Evolutionary conservation across 176 grass and related monocot genomes (phyloP).

Genomic region (Aegilops tauschii): DNA sequence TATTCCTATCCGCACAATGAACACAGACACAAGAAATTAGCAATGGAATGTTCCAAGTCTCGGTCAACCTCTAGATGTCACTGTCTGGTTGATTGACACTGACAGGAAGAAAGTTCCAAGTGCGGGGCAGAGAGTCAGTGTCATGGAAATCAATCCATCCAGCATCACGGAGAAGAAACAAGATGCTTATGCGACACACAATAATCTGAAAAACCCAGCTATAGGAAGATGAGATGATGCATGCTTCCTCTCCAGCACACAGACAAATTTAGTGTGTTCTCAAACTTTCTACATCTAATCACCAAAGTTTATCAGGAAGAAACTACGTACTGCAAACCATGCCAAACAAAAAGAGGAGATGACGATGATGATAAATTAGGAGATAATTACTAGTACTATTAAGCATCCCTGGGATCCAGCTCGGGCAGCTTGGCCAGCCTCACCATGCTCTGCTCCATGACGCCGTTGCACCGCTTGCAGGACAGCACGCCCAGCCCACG

Average conservation of each 20-base stretch:
- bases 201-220: background rate
- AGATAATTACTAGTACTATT: background rate
- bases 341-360: background rate
- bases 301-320: background rate
- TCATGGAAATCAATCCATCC: background rate
- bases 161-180: background rate
- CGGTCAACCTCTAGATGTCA: background rate
- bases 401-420: constrained; percentile 26
- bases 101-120: background rate
- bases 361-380: background rate
- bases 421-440: constrained; percentile 37
- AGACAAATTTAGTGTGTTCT: background rate
- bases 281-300: background rate
- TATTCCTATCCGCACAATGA: background rate
- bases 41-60: background rate
- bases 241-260: background rate
- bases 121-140: background rate
- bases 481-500: constrained; percentile 32
- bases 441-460: constrained; percentile 49
- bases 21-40: background rate
- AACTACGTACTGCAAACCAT: background rate
- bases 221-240: background rate
- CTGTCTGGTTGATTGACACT: background rate
- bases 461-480: constrained; percentile 42
- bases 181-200: background rate